Conservation (phyloP, 345 rosid genomes). For the Populus pruinosa region DNA sequence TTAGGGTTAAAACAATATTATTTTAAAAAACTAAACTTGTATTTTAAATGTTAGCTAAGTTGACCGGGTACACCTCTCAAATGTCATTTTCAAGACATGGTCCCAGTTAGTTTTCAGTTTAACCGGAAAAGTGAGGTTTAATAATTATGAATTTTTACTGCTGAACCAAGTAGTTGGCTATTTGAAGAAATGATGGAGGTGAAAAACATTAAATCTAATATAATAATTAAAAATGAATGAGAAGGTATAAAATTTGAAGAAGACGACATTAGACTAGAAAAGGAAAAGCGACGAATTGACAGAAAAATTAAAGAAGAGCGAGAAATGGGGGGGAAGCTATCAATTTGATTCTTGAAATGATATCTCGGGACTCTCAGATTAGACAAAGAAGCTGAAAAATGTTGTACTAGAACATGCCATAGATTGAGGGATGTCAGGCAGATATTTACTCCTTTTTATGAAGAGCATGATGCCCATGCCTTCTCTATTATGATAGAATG, state of each 20-base stretch:
- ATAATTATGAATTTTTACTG: too few relatives aligned
- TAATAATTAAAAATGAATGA: neutral
- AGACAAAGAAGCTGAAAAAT: neutral
- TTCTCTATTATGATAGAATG: slow-evolving; percentile 19
- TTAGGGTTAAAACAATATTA: too few relatives aligned
- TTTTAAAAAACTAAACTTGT: too few relatives aligned
- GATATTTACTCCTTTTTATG: neutral
- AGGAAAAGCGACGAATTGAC: neutral
- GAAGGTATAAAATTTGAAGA: slow-evolving; percentile 18
- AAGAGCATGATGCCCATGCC: neutral
- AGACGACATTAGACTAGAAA: neutral
- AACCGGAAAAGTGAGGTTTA: too few relatives aligned
- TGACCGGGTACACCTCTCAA: too few relatives aligned
- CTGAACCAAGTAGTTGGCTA: too few relatives aligned
- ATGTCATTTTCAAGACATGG: too few relatives aligned
- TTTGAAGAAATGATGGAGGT: too few relatives aligned
- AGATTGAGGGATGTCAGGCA: neutral
- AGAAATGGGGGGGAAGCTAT: neutral
- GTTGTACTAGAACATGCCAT: neutral
- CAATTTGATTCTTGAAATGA: slow-evolving; percentile 9
- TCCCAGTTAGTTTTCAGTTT: too few relatives aligned
- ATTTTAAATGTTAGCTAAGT: too few relatives aligned
- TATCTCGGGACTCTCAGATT: neutral
- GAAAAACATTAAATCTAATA: neutral
- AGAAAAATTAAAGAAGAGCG: neutral